Base-by-base conservation (phyloP, 176 grass and related monocot species). In the Musa acuminata region DNA sequence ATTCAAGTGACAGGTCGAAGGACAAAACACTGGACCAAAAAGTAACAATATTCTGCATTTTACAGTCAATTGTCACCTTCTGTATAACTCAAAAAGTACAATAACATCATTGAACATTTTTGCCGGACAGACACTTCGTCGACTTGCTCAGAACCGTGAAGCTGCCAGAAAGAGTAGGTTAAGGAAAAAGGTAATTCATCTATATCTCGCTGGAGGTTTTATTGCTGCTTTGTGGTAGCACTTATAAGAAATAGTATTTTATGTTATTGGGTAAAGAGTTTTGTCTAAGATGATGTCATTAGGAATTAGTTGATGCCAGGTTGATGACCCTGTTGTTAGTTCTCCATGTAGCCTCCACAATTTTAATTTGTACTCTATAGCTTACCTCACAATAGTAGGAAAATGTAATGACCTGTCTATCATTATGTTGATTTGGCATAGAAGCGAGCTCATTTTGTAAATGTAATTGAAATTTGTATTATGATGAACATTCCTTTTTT, bases 61-160 rank as follows among this genome's bases (percentile, higher is more conserved):
- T 60, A n/a, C 5, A 66, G 35, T 43, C 35, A 43, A 43, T 25
- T n/a, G n/a, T 14, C 16, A 25, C 23, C 8, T 67, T 20, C 22
- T 53, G 2, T 72, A 23, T 53, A 7, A 29, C 7, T 29, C 60
- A 77, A 13, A 55, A 13, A 13, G 10, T 19, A 1, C 13, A 54
- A 26, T 17, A 22, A 26, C 8, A 52, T 50, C 10, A 53, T 52
- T 67, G 54, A 9, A 14, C 19, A 13, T 87, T 29, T 67, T 51
- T 75, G 72, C 9, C 69, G 11, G 80, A 43, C 35, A 97, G 94
- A 73, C 85, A 75, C 85, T 91, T 87, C 87, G 90, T 8, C 90
- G 94, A 66, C 90, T 97, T 77, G 94, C 94, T 69, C 94, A 97
- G 78, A 97, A 97, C 79, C 94, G 94, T 81, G 94, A 97, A 90